Evolutionary conservation across 768 basidiomycete genomes (phyloP).

Genomic region (Hypholoma sublateritium): DNA sequence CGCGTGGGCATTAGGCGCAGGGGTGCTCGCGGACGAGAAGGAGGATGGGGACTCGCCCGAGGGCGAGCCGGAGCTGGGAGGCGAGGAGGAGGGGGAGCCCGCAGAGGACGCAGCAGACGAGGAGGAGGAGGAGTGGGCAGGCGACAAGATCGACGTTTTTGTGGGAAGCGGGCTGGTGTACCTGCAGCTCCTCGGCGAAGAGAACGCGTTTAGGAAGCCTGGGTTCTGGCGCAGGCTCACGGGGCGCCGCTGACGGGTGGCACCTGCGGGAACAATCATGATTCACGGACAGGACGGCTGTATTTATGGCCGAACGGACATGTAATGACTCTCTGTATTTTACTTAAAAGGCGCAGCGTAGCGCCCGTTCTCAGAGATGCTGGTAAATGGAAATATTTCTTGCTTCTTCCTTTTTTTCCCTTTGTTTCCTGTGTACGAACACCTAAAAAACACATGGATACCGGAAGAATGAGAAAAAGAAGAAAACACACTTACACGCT

Average conservation of each 20-base stretch:
- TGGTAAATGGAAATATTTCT: too few relatives aligned
- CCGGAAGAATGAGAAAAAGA: too few relatives aligned
- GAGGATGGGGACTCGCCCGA: too few relatives aligned
- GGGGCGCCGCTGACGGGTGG: background rate
- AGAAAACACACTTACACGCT: too few relatives aligned
- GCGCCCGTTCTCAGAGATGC: too few relatives aligned
- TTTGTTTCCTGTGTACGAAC: too few relatives aligned
- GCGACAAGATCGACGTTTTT: slow-evolving; percentile 20
- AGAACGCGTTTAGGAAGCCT: slow-evolving; percentile 18
- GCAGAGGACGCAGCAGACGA: slow-evolving; percentile 4
- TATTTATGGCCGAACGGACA: too few relatives aligned
- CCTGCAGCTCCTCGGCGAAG: slow-evolving; percentile 21
- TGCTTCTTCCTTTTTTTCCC: too few relatives aligned
- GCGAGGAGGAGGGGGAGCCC: background rate
- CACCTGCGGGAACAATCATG: background rate
- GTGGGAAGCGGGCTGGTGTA: slow-evolving; percentile 21
- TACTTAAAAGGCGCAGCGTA: too few relatives aligned
- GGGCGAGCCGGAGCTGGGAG: background rate
- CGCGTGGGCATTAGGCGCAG: background rate
- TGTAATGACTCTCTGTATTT: too few relatives aligned
- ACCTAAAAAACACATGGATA: too few relatives aligned
- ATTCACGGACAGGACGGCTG: too few relatives aligned
- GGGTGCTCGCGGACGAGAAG: background rate
- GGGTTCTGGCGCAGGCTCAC: slow-evolving; percentile 15
- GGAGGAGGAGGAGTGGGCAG: slow-evolving; percentile 18